Evolutionary conservation across 1,284 basidiomycete genomes (phyloP), one percentile per base, ranked within the genome.

Genomic region (Psilocybe mexicana): DNA sequence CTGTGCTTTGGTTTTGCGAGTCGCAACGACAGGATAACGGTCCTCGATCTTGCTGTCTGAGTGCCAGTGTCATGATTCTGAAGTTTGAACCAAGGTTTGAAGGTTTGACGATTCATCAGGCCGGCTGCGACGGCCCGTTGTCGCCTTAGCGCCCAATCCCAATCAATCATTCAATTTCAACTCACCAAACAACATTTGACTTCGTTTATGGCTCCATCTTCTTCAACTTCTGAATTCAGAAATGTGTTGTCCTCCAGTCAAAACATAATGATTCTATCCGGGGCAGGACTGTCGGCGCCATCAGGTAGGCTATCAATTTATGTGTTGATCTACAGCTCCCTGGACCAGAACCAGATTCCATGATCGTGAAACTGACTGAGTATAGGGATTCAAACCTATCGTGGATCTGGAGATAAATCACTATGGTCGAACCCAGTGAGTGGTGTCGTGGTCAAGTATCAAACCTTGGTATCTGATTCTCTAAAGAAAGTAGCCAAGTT

Each of bases 371-470:
- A 6, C 35, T 35, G 14, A 6, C 8, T 48, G 28, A 14, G n/a
- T 23, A 33, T 58, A 82, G 84, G 85, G 1, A 86, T 87, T 18
- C 79, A 84, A 3, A 87, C 85, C 0, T 88, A 85, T 67, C 70
- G 85, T 65, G 85, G 82, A 10, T 63, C 66, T 28, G 55, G 36
- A 35, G 55, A 58, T 35, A 57, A 62, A 38, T 64, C 67, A 6
- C 58, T 66, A 18, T 69, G 65, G 66, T 66, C 61, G 28, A 63
- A 68, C 40, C 61, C 61, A 26, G 67, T 68, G 35, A 54, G 65
- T 49, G 28, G n/a, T 42, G 44, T 23, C 1, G 33, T 30, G 5
- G 7, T 23, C 12, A 14, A 3, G 6, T 6, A 12, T 35, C 3
- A 35, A 11, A n/a, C 10, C 6, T n/a, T 18, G 18, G 3, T 30